These are phyloP conservation scores for Grigorovia humatica DNA, from an alignment of 805 yeast genomes.

Conservation along the genomic window DNA sequence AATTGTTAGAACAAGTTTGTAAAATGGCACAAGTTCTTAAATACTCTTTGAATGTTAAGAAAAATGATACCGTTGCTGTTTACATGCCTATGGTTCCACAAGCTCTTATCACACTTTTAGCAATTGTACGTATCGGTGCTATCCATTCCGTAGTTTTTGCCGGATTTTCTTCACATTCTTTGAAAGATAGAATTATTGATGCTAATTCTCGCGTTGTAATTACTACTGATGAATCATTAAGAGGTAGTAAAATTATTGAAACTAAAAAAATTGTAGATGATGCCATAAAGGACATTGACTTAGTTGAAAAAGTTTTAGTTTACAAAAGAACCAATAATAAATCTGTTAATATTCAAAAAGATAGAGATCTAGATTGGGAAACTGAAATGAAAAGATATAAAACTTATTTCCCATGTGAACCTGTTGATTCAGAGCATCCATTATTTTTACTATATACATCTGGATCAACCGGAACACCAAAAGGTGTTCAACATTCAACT, in stretches of 20 bases:
- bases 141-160: constrained; percentile 80
- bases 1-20: constrained; percentile 59
- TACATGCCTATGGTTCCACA: constrained; percentile 82
- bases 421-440: constrained; percentile 74
- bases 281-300: constrained; percentile 48
- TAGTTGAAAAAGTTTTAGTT: constrained; percentile 60
- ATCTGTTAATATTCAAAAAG: constrained; percentile 34
- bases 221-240: constrained; percentile 71
- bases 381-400: constrained; percentile 56
- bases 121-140: constrained; percentile 74
- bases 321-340: constrained; percentile 62
- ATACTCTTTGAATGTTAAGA: constrained; percentile 50
- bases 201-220: constrained; percentile 64
- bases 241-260: constrained; percentile 76
- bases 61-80: constrained; percentile 81
- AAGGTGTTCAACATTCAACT: constrained; percentile 75
- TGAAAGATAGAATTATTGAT: constrained; percentile 61
- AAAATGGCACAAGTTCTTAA: constrained; percentile 61
- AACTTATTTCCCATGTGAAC: constrained; percentile 61
- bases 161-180: constrained; percentile 66
- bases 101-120: constrained; percentile 64
- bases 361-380: constrained; percentile 70
- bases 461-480: constrained; percentile 84
- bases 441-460: constrained; percentile 73
- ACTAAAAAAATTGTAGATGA: constrained; percentile 79